Evolutionary conservation across 208 protist genomes (phyloP).

Genomic region (Leishmania mexicana): DNA sequence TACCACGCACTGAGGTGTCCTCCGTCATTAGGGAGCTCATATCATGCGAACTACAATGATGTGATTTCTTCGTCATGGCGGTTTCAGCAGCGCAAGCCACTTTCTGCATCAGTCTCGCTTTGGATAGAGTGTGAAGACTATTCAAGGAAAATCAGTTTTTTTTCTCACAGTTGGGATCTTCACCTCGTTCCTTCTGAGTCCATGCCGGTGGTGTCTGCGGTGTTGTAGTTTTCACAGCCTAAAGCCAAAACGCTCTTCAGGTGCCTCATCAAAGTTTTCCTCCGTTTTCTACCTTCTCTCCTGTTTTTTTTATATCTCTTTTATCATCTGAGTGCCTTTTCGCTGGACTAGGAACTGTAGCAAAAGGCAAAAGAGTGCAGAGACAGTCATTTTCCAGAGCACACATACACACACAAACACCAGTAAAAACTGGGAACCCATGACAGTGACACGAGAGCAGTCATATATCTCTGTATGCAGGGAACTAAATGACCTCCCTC

Average conservation of each 20-base stretch:
- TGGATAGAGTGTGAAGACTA: background rate
- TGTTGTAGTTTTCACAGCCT: background rate
- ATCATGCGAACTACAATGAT: background rate
- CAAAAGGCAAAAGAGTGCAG: background rate
- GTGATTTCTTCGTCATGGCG: background rate
- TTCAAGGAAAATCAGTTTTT: background rate
- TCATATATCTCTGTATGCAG: slow-evolving; percentile 27
- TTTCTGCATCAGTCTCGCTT: background rate
- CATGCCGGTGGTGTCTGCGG: background rate
- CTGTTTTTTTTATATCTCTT: background rate
- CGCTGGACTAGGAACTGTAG: background rate
- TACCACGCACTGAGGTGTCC: background rate
- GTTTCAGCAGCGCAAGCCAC: background rate
- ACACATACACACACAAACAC: background rate
- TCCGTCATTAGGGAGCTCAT: background rate
- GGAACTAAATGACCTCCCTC: slow-evolving; percentile 1
- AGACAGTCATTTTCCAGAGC: background rate
- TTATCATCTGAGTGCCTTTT: background rate
- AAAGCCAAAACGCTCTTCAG: background rate
- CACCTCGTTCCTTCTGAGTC: background rate
- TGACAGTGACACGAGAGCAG: slow-evolving; percentile 2
- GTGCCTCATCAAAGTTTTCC: background rate
- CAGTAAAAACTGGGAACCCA: background rate
- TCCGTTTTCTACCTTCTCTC: background rate
- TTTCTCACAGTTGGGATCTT: background rate